Base-by-base conservation (phyloP, 345 rosid genomes). In the Pistacia vera region DNA sequence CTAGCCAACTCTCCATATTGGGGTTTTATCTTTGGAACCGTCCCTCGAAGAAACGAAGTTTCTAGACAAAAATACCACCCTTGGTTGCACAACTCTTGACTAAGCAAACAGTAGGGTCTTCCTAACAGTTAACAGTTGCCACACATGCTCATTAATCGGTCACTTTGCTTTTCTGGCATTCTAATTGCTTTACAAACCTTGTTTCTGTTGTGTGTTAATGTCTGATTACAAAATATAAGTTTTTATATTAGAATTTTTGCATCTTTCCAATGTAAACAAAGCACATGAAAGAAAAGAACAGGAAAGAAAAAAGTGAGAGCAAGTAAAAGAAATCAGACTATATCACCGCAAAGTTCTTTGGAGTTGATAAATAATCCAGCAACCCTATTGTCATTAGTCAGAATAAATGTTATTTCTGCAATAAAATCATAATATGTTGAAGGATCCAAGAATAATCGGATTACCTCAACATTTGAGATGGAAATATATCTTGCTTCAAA, bases 81-180 rank as follows among this genome's bases (percentile, higher is more conserved):
- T n/a, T n/a, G n/a, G 30, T 28, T 28, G 30, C 30, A 28, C 2
- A 28, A 28, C 30, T 28, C 30, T 28, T 1, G 30, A 28, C 30
- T 28, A 28, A 28, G 30, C 30, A 28, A 28, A 28, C 30, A 28
- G 30, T 28, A 28, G 30, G 30, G 56, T 11, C 57, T 48, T 76
- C 25, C 97, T 89, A 86, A 96, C 99, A 2, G 99, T 98, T 80
- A 71, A 90, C 79, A 96, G 85, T 96, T 97, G 71, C 87, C 79
- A 0, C 97, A 96, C 99, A 96, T 93, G 70, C 99, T 98, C 97
- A 96, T 96, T 9, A 98, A 90, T 63, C n/a, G n/a, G n/a, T 92
- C 97, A 72, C 97, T 93, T 73, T 93, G 93, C 64, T 92, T 93
- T 84, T 92, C 98, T 11, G 88, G 88, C 60, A 96, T 85, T 66